phyloP scores from a whole-genome alignment of 805 yeast genomes.

The Scheffersomyces spartinae region DNA sequence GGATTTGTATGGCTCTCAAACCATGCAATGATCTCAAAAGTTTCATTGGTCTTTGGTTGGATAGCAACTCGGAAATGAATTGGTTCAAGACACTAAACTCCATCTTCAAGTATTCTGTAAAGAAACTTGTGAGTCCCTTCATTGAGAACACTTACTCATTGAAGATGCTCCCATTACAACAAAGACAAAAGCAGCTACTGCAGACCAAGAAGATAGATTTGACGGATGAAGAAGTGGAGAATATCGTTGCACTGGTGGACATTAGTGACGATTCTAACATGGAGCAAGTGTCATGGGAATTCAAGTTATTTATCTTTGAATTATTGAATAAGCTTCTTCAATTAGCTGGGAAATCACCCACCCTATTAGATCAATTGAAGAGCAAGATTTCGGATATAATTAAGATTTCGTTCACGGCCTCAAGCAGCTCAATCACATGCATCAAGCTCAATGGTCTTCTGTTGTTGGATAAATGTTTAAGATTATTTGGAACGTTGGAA shows the following conservation, averaged over 20 bases:
- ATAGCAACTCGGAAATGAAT: constrained; percentile 29
- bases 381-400: constrained; percentile 52
- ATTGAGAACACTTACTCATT: constrained; percentile 27
- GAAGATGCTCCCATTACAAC: constrained; percentile 29
- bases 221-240: constrained; percentile 29
- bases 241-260: constrained; percentile 23
- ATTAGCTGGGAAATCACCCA: constrained; percentile 25
- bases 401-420: constrained; percentile 67
- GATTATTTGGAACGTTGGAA: constrained; percentile 43
- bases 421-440: constrained; percentile 55
- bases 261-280: constrained; percentile 28
- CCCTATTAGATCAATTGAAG: constrained; percentile 29
- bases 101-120: constrained; percentile 34
- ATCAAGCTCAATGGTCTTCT: constrained; percentile 57
- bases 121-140: constrained; percentile 28
- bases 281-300: constrained; percentile 49
- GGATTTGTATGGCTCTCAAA: constrained; percentile 47
- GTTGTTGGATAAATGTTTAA: constrained; percentile 53
- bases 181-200: constrained; percentile 24
- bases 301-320: constrained; percentile 37
- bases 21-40: constrained; percentile 30
- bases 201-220: constrained; percentile 15
- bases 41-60: constrained; percentile 51
- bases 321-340: constrained; percentile 32
- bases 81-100: constrained; percentile 53